A percentile compares a stretch with the other conserved stretches of the same genome.
phyloP scores from a whole-genome alignment of 306 rosid species.

The Fragaria ananassa region DNA sequence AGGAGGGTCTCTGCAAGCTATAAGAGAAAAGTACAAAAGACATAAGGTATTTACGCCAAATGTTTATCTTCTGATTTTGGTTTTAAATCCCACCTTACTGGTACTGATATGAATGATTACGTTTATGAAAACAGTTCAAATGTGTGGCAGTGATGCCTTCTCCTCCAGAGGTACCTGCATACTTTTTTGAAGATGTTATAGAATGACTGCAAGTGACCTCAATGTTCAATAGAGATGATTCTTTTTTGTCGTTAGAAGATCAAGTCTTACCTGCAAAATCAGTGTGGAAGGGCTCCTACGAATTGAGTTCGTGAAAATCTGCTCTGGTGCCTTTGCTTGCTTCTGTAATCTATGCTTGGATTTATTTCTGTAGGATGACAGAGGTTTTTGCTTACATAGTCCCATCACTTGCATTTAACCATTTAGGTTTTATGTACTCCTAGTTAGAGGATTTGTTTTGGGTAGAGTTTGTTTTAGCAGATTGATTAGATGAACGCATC shows the following conservation, averaged over 20 bases:
- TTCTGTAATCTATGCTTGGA: conserved; percentile 1
- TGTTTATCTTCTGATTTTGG: not conserved
- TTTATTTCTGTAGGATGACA: not conserved
- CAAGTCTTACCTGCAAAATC: conserved; percentile 4
- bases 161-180: conserved; percentile 70
- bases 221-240: not conserved
- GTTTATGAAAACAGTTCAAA: conserved; percentile 61
- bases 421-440: not conserved
- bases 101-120: conserved; percentile 15
- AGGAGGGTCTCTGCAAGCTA: conserved; percentile 57
- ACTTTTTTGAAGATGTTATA: conserved; percentile 47
- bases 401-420: not conserved
- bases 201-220: conserved; percentile 14
- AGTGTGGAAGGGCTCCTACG: not conserved
- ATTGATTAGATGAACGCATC: conserved; percentile 3
- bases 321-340: not conserved
- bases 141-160: conserved; percentile 72
- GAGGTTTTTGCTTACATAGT: conserved; percentile 5
- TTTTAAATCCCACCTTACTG: not conserved
- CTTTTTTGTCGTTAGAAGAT: not conserved
- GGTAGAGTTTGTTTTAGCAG: not conserved
- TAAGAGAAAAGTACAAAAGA: conserved; percentile 75
- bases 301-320: conserved; percentile 4
- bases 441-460: not conserved
- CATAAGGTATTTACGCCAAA: conserved; percentile 53